Conservation (phyloP, 257 asterid species). For the Solanum bulbocastanum region DNA sequence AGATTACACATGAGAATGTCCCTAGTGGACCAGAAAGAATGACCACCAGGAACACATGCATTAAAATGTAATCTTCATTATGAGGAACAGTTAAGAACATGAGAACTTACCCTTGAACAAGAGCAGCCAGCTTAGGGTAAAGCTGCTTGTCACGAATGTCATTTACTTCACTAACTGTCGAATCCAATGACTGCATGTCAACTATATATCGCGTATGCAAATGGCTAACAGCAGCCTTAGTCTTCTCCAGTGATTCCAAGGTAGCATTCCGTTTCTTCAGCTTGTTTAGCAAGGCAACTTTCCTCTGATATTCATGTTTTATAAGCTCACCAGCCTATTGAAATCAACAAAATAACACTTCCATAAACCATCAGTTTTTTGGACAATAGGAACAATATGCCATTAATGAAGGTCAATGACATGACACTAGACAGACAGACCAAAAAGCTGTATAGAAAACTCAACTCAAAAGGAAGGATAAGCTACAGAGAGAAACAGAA, state of each 20-base stretch:
- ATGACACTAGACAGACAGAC: background rate
- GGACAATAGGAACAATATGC: background rate
- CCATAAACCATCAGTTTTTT: background rate
- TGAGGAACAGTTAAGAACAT: background rate
- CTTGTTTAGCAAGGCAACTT: constrained; percentile 60
- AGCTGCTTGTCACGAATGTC: constrained; percentile 89
- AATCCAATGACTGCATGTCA: constrained; percentile 95
- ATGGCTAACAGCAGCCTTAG: constrained; percentile 95
- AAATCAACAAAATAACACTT: constrained; percentile 1
- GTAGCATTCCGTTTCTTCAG: constrained; percentile 72
- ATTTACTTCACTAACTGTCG: constrained; percentile 82
- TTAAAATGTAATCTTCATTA: background rate
- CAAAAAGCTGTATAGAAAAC: background rate
- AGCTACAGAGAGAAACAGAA: background rate
- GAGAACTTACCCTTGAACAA: constrained; percentile 64
- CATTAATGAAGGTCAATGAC: background rate
- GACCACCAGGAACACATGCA: background rate
- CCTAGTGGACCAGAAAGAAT: background rate
- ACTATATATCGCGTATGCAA: constrained; percentile 89
- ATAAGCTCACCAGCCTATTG: constrained; percentile 79
- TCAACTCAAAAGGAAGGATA: background rate
- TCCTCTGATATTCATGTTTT: constrained; percentile 82
- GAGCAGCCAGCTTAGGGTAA: constrained; percentile 80
- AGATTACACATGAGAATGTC: background rate
- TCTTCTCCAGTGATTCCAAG: constrained; percentile 77